Evolutionary conservation across 2,329 filamentous ascomycete genomes (phyloP).

Genomic region (Ophiocordyceps camponoti-leonardi): DNA sequence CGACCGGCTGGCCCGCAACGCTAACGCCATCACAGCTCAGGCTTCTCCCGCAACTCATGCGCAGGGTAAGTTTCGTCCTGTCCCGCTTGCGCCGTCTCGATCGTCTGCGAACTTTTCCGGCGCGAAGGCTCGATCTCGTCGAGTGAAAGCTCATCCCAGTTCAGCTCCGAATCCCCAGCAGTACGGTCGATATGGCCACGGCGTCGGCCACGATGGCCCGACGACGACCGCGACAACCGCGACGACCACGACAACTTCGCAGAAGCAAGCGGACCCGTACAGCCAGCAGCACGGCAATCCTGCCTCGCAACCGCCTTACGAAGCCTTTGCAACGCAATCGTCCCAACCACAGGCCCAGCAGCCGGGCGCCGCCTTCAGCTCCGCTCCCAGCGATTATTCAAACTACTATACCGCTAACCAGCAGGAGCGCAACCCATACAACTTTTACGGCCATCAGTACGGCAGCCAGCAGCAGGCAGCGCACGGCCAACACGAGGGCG

Average conservation of each 20-base stretch:
- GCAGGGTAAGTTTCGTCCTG: constrained; percentile 7
- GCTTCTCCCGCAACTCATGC: constrained; percentile 9
- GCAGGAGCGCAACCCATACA: constrained; percentile 57
- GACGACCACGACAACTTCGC: too few relatives aligned
- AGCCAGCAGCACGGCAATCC: constrained; percentile 54
- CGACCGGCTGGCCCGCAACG: constrained; percentile 2
- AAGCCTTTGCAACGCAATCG: constrained; percentile 41
- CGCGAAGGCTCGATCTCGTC: background rate
- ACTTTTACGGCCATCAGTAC: constrained; percentile 55
- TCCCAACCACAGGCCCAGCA: constrained; percentile 40
- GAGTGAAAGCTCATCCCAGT: constrained; percentile 3
- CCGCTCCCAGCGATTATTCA: constrained; percentile 63
- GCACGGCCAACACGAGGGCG: constrained; percentile 58
- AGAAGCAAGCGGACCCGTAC: constrained; percentile 83
- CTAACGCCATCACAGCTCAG: constrained; percentile 5
- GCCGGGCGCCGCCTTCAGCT: constrained; percentile 50
- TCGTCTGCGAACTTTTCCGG: background rate
- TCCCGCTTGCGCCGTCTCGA: background rate
- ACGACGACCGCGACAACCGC: too few relatives aligned
- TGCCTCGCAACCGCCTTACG: constrained; percentile 36
- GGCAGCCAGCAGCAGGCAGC: constrained; percentile 35
- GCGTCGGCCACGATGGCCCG: constrained; percentile 40
- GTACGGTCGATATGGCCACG: constrained; percentile 53
- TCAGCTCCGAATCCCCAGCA: constrained; percentile 42
- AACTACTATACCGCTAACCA: constrained; percentile 71